Evolutionary conservation across 1,284 basidiomycete genomes (phyloP), one percentile per base, ranked within the genome.

Genomic region (Wallemia mellicola): DNA sequence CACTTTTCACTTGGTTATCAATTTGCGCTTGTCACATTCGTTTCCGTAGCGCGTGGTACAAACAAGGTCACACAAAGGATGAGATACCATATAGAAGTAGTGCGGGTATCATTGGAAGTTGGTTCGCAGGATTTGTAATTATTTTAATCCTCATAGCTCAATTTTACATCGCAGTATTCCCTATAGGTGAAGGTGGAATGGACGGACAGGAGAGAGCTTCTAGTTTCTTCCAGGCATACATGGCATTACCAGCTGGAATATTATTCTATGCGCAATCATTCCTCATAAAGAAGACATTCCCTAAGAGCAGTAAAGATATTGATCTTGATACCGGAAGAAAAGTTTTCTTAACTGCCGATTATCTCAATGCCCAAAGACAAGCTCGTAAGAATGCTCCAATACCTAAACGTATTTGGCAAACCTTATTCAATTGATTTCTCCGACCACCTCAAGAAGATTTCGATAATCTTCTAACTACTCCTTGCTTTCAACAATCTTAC

Each of bases 1-100:
- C 72, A 24, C 70, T 76, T 62, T 72, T 75, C 69, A 71, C 73
- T 54, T 75, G 71, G 71, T 60, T 65, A 25, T 57, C 55, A 26
- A 28, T 57, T 24, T 57, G 24, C 55, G 24, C 63, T 9, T 64
- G 62, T 26, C 64, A 68, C 65, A 71, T 73, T 59, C 71, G 74
- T 57, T 75, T 75, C 69, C 66, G 73, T 32, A 59, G 60, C 48
- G 74, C 74, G 1, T 76, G 74, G 74, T 66, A 67, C 60, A 66
- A 67, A n/a, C 71, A 66, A 61, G 73, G 73, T 15, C 72, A 73
- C 67, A 66, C 67, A 0, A 60, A 73, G 57, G 71, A 73, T 60
- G 72, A 75, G 65, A 68, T 75, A 3, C 74, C 74, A 2, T 75
- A 71, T 71, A 64, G 61, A n/a, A 72, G 73, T 26, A 64, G 71